A percentile compares a stretch with the other conserved stretches of the same genome.
Conservation (phyloP, 345 rosid genomes). For the Populus pruinosa region DNA sequence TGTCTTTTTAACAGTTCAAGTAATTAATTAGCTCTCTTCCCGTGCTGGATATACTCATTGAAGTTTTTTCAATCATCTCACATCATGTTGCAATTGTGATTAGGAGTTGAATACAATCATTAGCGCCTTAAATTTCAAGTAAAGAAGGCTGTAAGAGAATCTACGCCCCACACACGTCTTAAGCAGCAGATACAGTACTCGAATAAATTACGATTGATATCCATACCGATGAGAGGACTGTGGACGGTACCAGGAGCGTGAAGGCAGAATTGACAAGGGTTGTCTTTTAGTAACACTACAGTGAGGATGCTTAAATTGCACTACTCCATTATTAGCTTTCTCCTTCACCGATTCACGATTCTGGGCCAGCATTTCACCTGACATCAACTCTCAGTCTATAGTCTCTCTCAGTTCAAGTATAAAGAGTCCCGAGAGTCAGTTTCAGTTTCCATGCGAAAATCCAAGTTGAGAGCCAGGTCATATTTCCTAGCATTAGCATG, state of each 20-base stretch:
- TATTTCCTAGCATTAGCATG: constrained; percentile 8
- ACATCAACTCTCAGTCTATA: neutral
- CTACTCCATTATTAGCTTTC: constrained; percentile 11
- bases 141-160: no score
- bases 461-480: neutral
- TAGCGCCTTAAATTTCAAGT: no score
- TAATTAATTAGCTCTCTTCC: no score
- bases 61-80: no score
- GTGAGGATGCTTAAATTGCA: constrained; percentile 7
- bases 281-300: neutral
- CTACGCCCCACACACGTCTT: no score
- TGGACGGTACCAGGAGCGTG: neutral
- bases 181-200: no score
- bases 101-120: no score
- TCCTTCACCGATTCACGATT: neutral
- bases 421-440: neutral
- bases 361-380: neutral
- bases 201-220: neutral
- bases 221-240: neutral
- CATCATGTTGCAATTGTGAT: no score
- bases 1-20: no score
- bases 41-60: no score
- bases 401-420: constrained; percentile 1
- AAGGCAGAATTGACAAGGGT: neutral
- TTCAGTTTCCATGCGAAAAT: neutral